phyloP scores from a whole-genome alignment of 108 stramenopile species.

The Thalassiosira profunda region DNA sequence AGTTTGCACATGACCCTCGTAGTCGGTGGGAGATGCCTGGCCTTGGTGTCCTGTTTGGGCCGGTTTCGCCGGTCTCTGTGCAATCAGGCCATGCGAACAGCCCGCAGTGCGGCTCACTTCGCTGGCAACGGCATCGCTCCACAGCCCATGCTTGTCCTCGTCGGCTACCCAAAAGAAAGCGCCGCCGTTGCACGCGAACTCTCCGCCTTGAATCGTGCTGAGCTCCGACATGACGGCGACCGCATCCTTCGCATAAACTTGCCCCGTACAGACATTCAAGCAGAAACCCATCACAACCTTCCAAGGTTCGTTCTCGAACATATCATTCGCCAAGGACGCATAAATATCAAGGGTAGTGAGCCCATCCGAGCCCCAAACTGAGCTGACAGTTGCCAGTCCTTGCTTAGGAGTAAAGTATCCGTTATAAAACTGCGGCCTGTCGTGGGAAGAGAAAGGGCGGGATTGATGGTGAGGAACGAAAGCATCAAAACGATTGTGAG shows the following conservation, averaged over 20 bases:
- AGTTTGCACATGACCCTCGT: no score
- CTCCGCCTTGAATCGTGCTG: neutral
- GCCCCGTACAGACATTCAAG: constrained; percentile 45
- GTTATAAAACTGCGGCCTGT: constrained; percentile 71
- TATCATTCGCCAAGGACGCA: constrained; percentile 25
- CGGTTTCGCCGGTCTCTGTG: no score
- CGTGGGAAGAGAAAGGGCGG: no score
- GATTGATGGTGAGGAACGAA: no score
- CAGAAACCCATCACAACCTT: constrained; percentile 60
- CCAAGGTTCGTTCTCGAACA: constrained; percentile 8
- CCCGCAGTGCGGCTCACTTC: constrained; percentile 18
- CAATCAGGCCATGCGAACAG: no score
- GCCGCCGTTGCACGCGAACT: constrained; percentile 52
- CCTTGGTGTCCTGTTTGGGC: no score
- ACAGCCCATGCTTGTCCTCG: constrained; percentile 37
- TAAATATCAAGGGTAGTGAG: no score
- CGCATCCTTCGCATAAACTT: constrained; percentile 42
- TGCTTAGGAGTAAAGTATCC: no score
- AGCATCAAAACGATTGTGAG: no score
- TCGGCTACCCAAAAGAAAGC: constrained; percentile 60
- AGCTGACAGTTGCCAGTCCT: constrained; percentile 48
- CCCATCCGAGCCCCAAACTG: constrained; percentile 33
- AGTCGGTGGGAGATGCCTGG: no score
- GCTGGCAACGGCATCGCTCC: constrained; percentile 29
- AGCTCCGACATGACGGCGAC: constrained; percentile 34